phyloP scores from a whole-genome alignment of 2,329 filamentous ascomycete species.

The Proliferodiscus dingleyae region DNA sequence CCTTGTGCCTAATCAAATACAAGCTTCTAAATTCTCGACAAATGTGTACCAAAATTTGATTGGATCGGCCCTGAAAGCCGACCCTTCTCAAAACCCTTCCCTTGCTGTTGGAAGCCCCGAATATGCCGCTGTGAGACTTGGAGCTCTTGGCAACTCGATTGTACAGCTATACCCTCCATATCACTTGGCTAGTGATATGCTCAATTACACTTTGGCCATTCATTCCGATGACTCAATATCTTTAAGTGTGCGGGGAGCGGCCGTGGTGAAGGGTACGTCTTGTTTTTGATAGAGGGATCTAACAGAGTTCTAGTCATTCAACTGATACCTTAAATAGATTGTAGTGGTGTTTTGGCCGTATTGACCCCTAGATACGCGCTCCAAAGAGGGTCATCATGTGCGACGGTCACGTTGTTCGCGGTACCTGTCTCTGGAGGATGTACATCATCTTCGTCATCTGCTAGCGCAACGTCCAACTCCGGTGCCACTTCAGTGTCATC shows the following conservation, averaged over 20 bases:
- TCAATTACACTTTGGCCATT: slow-evolving; percentile 6
- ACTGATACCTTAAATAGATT: slow-evolving; percentile 3
- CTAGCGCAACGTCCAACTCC: too few species aligned
- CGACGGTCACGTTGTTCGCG: slow-evolving; percentile 8
- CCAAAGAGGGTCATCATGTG: slow-evolving; percentile 5
- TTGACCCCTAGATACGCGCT: slow-evolving; percentile 8
- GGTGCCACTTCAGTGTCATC: too few species aligned
- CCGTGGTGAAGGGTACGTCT: neutral
- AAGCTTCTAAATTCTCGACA: slow-evolving; percentile 10
- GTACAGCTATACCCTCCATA: slow-evolving; percentile 11
- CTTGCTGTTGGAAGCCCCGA: too few species aligned
- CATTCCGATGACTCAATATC: slow-evolving; percentile 6
- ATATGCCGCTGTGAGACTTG: slow-evolving; percentile 9
- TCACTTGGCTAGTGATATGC: slow-evolving; percentile 10
- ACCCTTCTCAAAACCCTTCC: too few species aligned
- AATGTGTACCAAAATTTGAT: slow-evolving; percentile 1
- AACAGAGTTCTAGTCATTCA: too few species aligned
- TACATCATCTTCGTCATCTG: too few species aligned
- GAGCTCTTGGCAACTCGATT: slow-evolving; percentile 12
- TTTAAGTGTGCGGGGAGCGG: slow-evolving; percentile 1
- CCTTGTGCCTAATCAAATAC: neutral
- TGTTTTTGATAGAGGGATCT: neutral
- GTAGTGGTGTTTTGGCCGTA: slow-evolving; percentile 11
- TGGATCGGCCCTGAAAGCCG: neutral
- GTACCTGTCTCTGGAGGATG: too few species aligned